A percentile compares a stretch with the other conserved stretches of the same genome.
phyloP scores from a whole-genome alignment of 768 basidiomycete genomes.

The Stropharia rugosoannulata region DNA sequence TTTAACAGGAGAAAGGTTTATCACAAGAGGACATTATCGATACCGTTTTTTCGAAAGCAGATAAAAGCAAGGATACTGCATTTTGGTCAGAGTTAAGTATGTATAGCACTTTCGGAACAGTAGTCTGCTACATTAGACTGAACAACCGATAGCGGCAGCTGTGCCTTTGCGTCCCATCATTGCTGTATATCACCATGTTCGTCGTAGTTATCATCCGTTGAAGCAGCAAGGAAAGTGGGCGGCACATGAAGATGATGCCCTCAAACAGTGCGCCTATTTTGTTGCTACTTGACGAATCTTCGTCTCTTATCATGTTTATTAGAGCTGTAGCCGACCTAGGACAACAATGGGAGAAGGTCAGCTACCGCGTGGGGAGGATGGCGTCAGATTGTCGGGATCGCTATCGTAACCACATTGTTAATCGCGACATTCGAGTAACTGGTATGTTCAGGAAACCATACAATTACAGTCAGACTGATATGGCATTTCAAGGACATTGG shows the following conservation, averaged over 20 bases:
- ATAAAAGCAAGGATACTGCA: slow-evolving; percentile 55
- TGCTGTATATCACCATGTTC: slow-evolving; percentile 82
- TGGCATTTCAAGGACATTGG: slow-evolving; percentile 57
- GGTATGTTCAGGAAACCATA: slow-evolving; percentile 36
- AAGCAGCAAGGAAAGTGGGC: slow-evolving; percentile 73
- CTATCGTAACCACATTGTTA: slow-evolving; percentile 79
- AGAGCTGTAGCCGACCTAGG: slow-evolving; percentile 73
- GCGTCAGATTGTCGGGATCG: slow-evolving; percentile 83
- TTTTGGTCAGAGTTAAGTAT: slow-evolving; percentile 85
- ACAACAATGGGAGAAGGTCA: slow-evolving; percentile 81
- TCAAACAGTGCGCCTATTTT: slow-evolving; percentile 52
- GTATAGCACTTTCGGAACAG: slow-evolving; percentile 19
- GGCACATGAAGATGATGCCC: slow-evolving; percentile 57
- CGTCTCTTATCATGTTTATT: background rate
- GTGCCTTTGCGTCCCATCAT: slow-evolving; percentile 77
- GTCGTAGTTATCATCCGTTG: slow-evolving; percentile 67
- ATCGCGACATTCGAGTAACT: slow-evolving; percentile 58
- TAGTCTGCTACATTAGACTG: slow-evolving; percentile 1
- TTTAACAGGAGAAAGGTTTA: slow-evolving; percentile 47
- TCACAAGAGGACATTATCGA: slow-evolving; percentile 54
- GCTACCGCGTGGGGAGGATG: slow-evolving; percentile 67
- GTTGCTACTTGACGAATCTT: background rate
- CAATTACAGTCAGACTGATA: background rate
- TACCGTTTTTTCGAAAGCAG: slow-evolving; percentile 68
- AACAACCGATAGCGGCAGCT: slow-evolving; percentile 50